Percentiles rank a stretch among this genome's conserved stretches.
phyloP scores from a whole-genome alignment of 345 rosid species.

The Acer campestre region DNA sequence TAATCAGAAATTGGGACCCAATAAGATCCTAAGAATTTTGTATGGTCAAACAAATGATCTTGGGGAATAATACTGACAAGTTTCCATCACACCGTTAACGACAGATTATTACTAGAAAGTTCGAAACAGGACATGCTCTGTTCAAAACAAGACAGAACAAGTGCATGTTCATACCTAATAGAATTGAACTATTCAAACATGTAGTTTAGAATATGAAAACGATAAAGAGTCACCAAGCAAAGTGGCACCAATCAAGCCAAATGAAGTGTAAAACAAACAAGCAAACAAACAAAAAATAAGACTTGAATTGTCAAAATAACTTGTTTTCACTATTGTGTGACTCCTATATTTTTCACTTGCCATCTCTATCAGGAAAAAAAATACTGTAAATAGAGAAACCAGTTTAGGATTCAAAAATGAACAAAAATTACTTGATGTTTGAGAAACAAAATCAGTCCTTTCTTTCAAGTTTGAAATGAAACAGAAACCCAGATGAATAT shows the following conservation, averaged over 20 bases:
- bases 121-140: constrained; percentile 16
- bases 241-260: neutral
- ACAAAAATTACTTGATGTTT: neutral
- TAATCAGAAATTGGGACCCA: constrained; percentile 28
- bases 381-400: neutral
- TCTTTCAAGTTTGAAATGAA: neutral
- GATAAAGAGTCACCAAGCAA: neutral
- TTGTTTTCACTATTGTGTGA: neutral
- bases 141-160: constrained; percentile 24
- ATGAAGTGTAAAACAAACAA: neutral
- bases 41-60: constrained; percentile 23
- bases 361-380: neutral
- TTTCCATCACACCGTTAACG: constrained; percentile 9
- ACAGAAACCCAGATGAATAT: constrained; percentile 4
- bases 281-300: neutral
- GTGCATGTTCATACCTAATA: constrained; percentile 1
- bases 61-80: neutral
- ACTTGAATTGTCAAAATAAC: neutral
- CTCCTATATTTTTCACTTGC: neutral
- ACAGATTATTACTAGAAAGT: neutral
- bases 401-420: neutral
- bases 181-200: neutral
- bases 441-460: no score
- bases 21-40: constrained; percentile 15
- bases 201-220: neutral